These are phyloP conservation scores for Termitomyces sp. DNA, from an alignment of 768 basidiomycete genomes.

Conservation along the genomic window DNA sequence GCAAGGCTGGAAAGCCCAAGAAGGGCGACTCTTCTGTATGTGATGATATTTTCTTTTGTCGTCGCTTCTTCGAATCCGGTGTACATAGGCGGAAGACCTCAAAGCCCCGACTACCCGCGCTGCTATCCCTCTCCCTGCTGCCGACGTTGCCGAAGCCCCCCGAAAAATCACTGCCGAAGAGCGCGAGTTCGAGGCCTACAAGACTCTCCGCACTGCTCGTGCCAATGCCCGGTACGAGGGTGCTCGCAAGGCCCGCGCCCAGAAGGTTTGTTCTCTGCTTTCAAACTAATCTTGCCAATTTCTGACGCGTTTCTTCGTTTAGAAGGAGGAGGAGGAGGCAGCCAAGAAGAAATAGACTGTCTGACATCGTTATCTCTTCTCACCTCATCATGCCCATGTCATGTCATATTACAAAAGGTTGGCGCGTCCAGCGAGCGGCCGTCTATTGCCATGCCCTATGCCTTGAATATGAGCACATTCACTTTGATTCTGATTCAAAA, in stretches of 20 bases:
- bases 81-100: slow-evolving; percentile 74
- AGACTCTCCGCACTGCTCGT: slow-evolving; percentile 81
- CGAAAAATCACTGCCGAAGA: slow-evolving; percentile 92
- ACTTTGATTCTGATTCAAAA: background rate
- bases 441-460: slow-evolving; percentile 35
- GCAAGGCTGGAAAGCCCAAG: slow-evolving; percentile 93
- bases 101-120: slow-evolving; percentile 70
- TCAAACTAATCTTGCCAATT: background rate
- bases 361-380: slow-evolving; percentile 22
- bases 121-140: slow-evolving; percentile 61
- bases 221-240: slow-evolving; percentile 85
- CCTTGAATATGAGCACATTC: slow-evolving; percentile 30
- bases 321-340: slow-evolving; percentile 92
- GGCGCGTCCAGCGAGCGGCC: slow-evolving; percentile 21
- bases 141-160: slow-evolving; percentile 74
- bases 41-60: slow-evolving; percentile 13
- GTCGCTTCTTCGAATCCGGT: background rate
- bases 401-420: slow-evolving; percentile 34
- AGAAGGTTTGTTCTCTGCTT: slow-evolving; percentile 67
- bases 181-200: slow-evolving; percentile 85
- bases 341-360: slow-evolving; percentile 80
- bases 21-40: slow-evolving; percentile 89
- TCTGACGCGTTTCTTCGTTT: slow-evolving; percentile 17
- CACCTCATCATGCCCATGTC: slow-evolving; percentile 22
- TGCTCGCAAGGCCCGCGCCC: slow-evolving; percentile 78